Conservation (phyloP, 208 protist species). For the Crithidia acanthocephali region DNA sequence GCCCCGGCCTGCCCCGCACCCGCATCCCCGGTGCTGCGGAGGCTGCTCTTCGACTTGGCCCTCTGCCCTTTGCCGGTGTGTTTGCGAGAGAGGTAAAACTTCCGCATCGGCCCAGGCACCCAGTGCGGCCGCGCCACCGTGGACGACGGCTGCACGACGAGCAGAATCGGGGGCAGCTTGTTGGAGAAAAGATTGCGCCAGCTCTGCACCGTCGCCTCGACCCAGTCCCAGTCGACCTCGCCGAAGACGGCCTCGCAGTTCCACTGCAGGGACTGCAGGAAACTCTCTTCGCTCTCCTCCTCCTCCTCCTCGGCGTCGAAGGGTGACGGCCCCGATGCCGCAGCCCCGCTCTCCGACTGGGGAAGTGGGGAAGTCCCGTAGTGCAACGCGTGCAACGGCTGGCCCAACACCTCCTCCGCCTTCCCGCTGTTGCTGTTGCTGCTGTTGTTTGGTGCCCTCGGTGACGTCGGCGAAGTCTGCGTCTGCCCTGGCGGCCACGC, state of each 20-base stretch:
- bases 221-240: constrained; percentile 85
- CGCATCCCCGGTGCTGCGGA: background rate
- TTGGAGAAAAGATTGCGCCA: constrained; percentile 55
- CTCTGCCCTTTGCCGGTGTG: constrained; percentile 1
- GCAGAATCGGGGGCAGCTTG: constrained; percentile 44
- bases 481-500: constrained; percentile 18
- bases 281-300: constrained; percentile 26
- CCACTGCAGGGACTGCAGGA: constrained; percentile 48
- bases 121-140: constrained; percentile 21
- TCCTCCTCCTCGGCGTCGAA: background rate
- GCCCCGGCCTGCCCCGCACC: constrained; percentile 10
- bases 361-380: background rate
- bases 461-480: background rate
- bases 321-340: background rate
- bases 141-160: constrained; percentile 68
- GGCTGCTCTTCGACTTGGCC: background rate
- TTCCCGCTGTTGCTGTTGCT: background rate
- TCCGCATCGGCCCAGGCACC: constrained; percentile 14
- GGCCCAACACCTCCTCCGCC: background rate
- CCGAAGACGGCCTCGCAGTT: constrained; percentile 67
- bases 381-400: constrained; percentile 12
- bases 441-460: too few species aligned
- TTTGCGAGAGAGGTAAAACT: constrained; percentile 30
- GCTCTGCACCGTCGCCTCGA: constrained; percentile 50
- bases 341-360: background rate